A percentile compares a stretch with the other conserved stretches of the same genome.
phyloP scores from a whole-genome alignment of 2,329 filamentous ascomycete species.

The Cordyceps cicadae region DNA sequence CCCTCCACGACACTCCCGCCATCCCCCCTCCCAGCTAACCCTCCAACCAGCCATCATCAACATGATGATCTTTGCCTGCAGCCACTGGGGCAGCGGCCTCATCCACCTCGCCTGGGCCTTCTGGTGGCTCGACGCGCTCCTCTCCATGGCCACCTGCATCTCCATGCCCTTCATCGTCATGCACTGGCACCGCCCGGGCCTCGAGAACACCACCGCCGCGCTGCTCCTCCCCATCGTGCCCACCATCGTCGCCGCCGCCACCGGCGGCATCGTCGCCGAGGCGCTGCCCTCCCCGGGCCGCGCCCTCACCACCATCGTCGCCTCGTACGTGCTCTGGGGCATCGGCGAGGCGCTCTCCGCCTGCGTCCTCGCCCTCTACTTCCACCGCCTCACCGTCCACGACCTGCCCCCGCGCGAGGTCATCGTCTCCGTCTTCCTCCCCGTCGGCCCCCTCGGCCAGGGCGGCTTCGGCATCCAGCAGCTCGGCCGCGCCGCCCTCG shows the following conservation, averaged over 20 bases:
- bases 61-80: slow-evolving; percentile 53
- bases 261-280: slow-evolving; percentile 56
- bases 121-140: slow-evolving; percentile 48
- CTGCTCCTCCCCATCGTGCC: slow-evolving; percentile 60
- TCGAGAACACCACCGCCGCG: slow-evolving; percentile 54
- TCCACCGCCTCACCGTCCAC: slow-evolving; percentile 58
- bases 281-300: slow-evolving; percentile 46
- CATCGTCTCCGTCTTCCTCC: slow-evolving; percentile 60
- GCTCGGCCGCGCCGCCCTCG: slow-evolving; percentile 39
- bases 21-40: neutral
- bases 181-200: slow-evolving; percentile 35
- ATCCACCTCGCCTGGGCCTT: slow-evolving; percentile 46
- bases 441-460: slow-evolving; percentile 58
- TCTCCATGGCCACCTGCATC: slow-evolving; percentile 46
- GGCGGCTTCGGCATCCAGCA: slow-evolving; percentile 53
- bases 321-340: slow-evolving; percentile 61
- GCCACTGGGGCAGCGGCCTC: slow-evolving; percentile 54
- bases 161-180: slow-evolving; percentile 50
- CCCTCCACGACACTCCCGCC: neutral
- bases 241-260: slow-evolving; percentile 55
- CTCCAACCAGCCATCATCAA: slow-evolving; percentile 45
- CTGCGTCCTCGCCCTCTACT: slow-evolving; percentile 59
- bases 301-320: slow-evolving; percentile 54
- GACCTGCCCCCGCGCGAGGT: slow-evolving; percentile 58
- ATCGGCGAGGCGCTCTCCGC: slow-evolving; percentile 51